Evolutionary conservation across 768 basidiomycete genomes (phyloP).

Genomic region (Calocera cornea): DNA sequence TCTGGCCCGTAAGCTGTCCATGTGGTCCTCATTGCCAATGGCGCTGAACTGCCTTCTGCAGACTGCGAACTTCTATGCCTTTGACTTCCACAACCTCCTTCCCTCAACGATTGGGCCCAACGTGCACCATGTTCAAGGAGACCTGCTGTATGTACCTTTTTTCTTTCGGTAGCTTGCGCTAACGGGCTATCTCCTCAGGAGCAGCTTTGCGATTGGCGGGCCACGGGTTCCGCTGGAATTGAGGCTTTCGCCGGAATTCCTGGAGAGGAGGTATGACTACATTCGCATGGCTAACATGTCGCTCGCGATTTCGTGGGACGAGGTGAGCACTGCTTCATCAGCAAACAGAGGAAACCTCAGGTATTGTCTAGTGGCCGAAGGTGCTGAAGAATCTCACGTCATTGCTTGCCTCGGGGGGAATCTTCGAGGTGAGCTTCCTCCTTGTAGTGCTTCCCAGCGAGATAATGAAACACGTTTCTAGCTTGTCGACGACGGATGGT

Average conservation of each 20-base stretch:
- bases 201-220: too few relatives aligned
- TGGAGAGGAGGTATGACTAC: conserved; percentile 45
- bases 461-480: neutral
- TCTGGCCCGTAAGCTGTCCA: conserved; percentile 35
- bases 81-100: conserved; percentile 36
- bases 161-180: neutral
- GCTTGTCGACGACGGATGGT: neutral
- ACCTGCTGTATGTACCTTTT: conserved; percentile 45
- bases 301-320: conserved; percentile 43
- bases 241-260: too few relatives aligned
- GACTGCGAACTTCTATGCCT: conserved; percentile 42
- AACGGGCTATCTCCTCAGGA: too few relatives aligned
- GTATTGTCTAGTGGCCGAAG: neutral
- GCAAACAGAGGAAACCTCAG: neutral
- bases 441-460: neutral
- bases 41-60: conserved; percentile 11
- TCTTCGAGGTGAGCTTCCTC: neutral
- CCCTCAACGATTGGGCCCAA: conserved; percentile 15
- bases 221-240: neutral
- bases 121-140: conserved; percentile 38
- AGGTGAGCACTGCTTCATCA: neutral
- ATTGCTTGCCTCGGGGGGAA: neutral
- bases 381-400: neutral
- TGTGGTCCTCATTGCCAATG: neutral
- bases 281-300: conserved; percentile 60